Base-by-base conservation (phyloP, 2,329 filamentous ascomycete species). In the Ustilaginoidea virens region DNA sequence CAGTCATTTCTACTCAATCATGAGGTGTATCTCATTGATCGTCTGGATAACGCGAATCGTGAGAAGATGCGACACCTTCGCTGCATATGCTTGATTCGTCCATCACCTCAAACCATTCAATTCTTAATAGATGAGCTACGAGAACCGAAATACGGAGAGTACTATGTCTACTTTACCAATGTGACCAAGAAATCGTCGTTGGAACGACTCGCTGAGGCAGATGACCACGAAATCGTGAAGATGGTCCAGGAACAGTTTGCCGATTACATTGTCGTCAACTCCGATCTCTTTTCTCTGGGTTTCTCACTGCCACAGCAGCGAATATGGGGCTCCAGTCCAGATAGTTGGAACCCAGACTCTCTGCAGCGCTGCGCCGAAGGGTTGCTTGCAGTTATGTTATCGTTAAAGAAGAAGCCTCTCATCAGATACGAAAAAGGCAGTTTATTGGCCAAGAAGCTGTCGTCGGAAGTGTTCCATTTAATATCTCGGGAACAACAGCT, bases 41-140 rank as follows among this genome's bases (percentile, higher is more conserved):
- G 90, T 34, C 62, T 98, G 33, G 90, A 96, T 50, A 96, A 94
- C 43, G 61, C 70, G 34, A 74, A 75, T 37, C 73, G 90, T 27
- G 92, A 98, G 59, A 94, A 92, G 65, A 96, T 98, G 90, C 79
- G 90, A 36, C 90, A 98, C 60, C 66, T 98, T 29, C 75, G 85
- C 29, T 98, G 90, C 52, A 60, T 96, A 17, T 94, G 85, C 49
- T 87, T 98, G 42, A 70, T 98, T 27, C 77, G 92, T 23, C 90
- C 90, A 6, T 93, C 87, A 0, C 69, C 87, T 9, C 83, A 92
- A 41, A 92, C 87, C 5, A 85, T 96, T 47, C 86, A 98, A 48
- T 72, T 80, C 37, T 69, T 98, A 30, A 87, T 98, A 41, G 90
- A 98, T 47, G 90, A 98, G 59, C 67, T 98, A 32, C 72, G 90